phyloP scores from a whole-genome alignment of 768 basidiomycete genomes.

The Psilocybe cubensis region DNA sequence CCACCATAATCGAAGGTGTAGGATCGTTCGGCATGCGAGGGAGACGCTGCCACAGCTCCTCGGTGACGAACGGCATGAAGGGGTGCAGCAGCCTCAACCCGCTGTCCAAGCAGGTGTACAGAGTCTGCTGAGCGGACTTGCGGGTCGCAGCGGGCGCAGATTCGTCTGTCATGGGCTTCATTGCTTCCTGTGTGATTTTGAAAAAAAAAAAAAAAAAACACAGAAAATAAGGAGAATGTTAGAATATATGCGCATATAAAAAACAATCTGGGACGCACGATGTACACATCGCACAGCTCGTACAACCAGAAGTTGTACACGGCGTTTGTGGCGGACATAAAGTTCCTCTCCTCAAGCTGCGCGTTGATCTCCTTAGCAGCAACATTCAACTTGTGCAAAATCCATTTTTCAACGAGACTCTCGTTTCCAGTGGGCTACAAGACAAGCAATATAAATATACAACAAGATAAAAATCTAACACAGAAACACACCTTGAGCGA shows the following conservation, averaged over 20 bases:
- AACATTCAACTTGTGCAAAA: constrained; percentile 89
- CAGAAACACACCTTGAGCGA: constrained; percentile 56
- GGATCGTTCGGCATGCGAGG: constrained; percentile 83
- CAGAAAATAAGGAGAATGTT: neutral
- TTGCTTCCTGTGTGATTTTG: constrained; percentile 97
- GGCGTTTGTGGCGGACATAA: constrained; percentile 87
- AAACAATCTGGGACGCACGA: constrained; percentile 53
- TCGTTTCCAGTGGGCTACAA: constrained; percentile 89
- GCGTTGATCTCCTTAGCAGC: constrained; percentile 79
- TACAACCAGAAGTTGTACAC: constrained; percentile 97
- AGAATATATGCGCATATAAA: neutral
- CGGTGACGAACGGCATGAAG: constrained; percentile 99
- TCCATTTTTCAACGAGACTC: constrained; percentile 93
- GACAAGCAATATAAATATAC: neutral
- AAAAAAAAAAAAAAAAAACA: neutral
- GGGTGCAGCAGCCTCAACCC: constrained; percentile 93
- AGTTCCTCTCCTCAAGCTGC: constrained; percentile 79
- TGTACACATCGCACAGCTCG: constrained; percentile 99
- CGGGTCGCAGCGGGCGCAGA: constrained; percentile 62
- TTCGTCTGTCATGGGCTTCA: constrained; percentile 96
- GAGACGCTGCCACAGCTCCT: constrained; percentile 97
- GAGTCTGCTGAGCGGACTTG: constrained; percentile 90
- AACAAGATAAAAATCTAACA: neutral
- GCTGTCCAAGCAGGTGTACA: constrained; percentile 92
- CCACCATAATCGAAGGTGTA: constrained; percentile 89